Conservation (phyloP, 2,329 filamentous ascomycete species). For the Colletotrichum spinosum region DNA sequence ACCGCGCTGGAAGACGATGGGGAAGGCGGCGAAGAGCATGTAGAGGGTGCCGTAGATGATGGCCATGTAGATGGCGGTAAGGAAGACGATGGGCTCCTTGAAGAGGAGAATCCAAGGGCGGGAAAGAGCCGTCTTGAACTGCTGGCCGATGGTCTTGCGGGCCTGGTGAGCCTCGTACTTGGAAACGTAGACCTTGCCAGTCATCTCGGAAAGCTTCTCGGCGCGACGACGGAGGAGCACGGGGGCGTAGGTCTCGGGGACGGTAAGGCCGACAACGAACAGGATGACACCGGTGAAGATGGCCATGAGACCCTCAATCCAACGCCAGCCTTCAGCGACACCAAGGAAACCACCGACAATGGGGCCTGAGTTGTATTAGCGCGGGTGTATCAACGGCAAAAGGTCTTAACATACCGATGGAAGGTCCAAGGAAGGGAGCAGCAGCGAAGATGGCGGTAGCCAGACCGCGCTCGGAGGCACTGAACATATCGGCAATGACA, state of each 20-base stretch:
- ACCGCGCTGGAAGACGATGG: constrained; percentile 72
- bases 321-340: constrained; percentile 74
- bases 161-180: constrained; percentile 62
- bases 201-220: constrained; percentile 40
- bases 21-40: constrained; percentile 70
- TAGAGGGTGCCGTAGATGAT: constrained; percentile 70
- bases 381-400: constrained; percentile 74
- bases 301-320: constrained; percentile 75
- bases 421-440: constrained; percentile 74
- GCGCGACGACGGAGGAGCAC: constrained; percentile 41
- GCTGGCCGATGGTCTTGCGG: constrained; percentile 51
- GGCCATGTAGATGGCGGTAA: constrained; percentile 75
- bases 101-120: constrained; percentile 78
- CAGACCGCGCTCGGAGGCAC: constrained; percentile 61
- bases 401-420: constrained; percentile 65
- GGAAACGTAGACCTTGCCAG: constrained; percentile 42
- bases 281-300: constrained; percentile 59
- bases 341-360: constrained; percentile 76
- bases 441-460: constrained; percentile 74
- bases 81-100: constrained; percentile 75
- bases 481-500: constrained; percentile 72
- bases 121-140: constrained; percentile 53
- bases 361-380: constrained; percentile 75
- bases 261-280: constrained; percentile 59
- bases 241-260: constrained; percentile 47